A percentile compares a stretch with the other conserved stretches of the same genome.
Evolutionary conservation across 768 basidiomycete species (phyloP).

Genomic region (Kwoniella sp.): DNA sequence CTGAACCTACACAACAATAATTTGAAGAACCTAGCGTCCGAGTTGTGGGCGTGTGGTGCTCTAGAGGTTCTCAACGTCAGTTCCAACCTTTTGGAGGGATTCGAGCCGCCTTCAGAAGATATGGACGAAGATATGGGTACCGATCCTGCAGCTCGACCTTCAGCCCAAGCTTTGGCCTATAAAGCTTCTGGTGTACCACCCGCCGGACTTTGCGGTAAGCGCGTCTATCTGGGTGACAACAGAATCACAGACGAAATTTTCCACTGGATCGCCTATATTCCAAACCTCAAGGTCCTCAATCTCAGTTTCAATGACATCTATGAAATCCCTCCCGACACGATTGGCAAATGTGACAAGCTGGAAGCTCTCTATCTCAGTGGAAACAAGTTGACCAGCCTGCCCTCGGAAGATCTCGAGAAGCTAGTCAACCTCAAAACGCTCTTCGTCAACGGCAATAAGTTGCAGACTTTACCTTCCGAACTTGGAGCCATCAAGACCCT

Average conservation of each 20-base stretch:
- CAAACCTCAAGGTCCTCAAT: constrained; percentile 79
- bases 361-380: constrained; percentile 91
- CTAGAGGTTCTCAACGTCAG: constrained; percentile 78
- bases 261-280: constrained; percentile 71
- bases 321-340: constrained; percentile 77
- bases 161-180: not conserved
- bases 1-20: constrained; percentile 93
- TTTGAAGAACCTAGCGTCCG: constrained; percentile 70
- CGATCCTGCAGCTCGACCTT: constrained; percentile 12
- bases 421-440: constrained; percentile 71
- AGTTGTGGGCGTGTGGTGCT: constrained; percentile 80
- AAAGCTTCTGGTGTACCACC: constrained; percentile 57
- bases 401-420: constrained; percentile 80
- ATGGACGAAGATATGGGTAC: constrained; percentile 31
- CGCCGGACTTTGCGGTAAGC: constrained; percentile 70
- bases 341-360: constrained; percentile 68
- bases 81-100: constrained; percentile 77
- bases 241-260: constrained; percentile 76
- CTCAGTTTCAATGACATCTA: constrained; percentile 93
- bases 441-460: constrained; percentile 89
- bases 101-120: constrained; percentile 67
- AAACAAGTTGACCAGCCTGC: constrained; percentile 87
- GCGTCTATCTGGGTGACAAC: constrained; percentile 89
- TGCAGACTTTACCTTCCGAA: constrained; percentile 90
- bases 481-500: constrained; percentile 78